Conservation (phyloP, 2,329 filamentous ascomycete species). For the Aspergillus sp. region DNA sequence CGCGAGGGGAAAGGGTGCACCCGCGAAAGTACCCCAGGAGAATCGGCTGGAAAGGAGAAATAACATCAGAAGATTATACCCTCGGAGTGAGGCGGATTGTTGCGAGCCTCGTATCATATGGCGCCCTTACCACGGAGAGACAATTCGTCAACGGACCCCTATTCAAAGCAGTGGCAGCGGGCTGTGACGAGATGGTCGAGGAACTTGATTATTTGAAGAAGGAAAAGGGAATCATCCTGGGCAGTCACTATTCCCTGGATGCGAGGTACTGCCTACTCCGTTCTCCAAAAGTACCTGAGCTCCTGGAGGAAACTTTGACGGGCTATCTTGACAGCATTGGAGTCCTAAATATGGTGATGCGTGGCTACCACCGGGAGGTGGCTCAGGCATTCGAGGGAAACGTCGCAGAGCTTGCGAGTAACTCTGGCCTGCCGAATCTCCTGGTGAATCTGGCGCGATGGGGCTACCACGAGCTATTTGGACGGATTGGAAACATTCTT, state of each 20-base stretch:
- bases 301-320: neutral
- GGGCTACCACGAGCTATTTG: slow-evolving; percentile 18
- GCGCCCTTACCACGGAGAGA: slow-evolving; percentile 4
- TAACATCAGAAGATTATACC: slow-evolving; percentile 13
- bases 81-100: slow-evolving; percentile 12
- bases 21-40: neutral
- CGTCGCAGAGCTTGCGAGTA: neutral
- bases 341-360: slow-evolving; percentile 8
- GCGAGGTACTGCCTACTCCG: neutral
- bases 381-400: slow-evolving; percentile 10
- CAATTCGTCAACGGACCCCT: neutral
- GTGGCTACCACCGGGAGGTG: slow-evolving; percentile 5
- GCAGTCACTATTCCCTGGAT: neutral
- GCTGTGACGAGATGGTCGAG: slow-evolving; percentile 12
- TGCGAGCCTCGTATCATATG: slow-evolving; percentile 7
- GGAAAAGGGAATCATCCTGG: neutral
- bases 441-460: slow-evolving; percentile 14
- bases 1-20: neutral
- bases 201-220: slow-evolving; percentile 6
- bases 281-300: neutral
- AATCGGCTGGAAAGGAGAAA: slow-evolving; percentile 14
- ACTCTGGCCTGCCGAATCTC: slow-evolving; percentile 4
- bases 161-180: slow-evolving; percentile 4
- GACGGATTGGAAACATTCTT: slow-evolving; percentile 6
- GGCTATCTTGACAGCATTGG: neutral